phyloP scores from a whole-genome alignment of 2,329 filamentous ascomycete species.

The Herpotrichia juniperi region DNA sequence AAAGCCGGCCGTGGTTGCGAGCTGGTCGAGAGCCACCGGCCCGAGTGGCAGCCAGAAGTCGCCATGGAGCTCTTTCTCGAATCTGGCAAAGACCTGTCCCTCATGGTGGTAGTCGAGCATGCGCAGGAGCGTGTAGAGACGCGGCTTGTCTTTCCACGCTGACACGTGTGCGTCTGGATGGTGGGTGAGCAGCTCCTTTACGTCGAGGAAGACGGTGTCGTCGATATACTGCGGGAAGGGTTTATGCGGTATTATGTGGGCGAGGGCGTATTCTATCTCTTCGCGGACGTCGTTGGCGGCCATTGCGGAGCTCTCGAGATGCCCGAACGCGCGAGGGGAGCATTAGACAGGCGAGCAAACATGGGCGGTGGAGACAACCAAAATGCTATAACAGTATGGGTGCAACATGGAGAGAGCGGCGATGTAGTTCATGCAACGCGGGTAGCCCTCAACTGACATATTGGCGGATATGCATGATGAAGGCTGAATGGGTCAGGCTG shows the following conservation, averaged over 20 bases:
- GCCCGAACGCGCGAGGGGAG: not conserved
- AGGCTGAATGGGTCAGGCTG: too few relatives aligned
- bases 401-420: not conserved
- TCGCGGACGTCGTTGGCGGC: slow-evolving; percentile 2
- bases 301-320: not conserved
- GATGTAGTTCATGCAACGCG: too few relatives aligned
- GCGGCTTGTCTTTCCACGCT: slow-evolving; percentile 19
- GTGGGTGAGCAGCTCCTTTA: slow-evolving; percentile 13
- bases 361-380: not conserved
- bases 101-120: slow-evolving; percentile 24
- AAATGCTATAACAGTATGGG: not conserved
- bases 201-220: slow-evolving; percentile 24
- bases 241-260: slow-evolving; percentile 16
- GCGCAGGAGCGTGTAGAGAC: slow-evolving; percentile 23
- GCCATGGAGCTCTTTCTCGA: slow-evolving; percentile 17
- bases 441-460: too few relatives aligned
- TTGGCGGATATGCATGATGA: too few relatives aligned
- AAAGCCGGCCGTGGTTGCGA: slow-evolving; percentile 10
- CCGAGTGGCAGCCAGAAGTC: slow-evolving; percentile 22
- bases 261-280: slow-evolving; percentile 17
- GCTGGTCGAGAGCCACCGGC: slow-evolving; percentile 7
- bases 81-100: slow-evolving; percentile 12
- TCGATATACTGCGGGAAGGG: slow-evolving; percentile 22
- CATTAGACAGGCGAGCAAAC: not conserved
- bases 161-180: slow-evolving; percentile 17